Evolutionary conservation across 805 yeast species (phyloP).

Genomic region (Kluyveromyces aestuarii): DNA sequence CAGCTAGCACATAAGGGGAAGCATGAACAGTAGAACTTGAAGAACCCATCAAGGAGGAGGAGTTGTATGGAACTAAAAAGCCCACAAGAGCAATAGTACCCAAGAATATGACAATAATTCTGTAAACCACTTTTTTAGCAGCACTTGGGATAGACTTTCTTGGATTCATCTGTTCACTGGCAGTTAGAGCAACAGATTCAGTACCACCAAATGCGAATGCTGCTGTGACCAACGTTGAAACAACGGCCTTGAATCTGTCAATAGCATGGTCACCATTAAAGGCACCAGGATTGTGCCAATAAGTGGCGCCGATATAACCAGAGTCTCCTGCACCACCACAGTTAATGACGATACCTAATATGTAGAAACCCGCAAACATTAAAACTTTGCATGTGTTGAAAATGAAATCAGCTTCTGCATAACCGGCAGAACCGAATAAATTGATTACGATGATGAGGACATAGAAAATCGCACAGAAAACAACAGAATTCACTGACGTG

Average conservation of each 20-base stretch:
- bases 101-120: constrained; percentile 43
- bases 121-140: constrained; percentile 46
- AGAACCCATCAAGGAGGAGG: constrained; percentile 36
- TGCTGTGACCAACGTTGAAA: constrained; percentile 43
- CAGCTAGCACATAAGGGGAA: constrained; percentile 65
- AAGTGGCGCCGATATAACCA: constrained; percentile 42
- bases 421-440: constrained; percentile 46
- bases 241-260: constrained; percentile 47
- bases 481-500: constrained; percentile 43
- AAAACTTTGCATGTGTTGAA: constrained; percentile 58
- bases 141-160: constrained; percentile 48
- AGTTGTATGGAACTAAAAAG: constrained; percentile 44
- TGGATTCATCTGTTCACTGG: constrained; percentile 49
- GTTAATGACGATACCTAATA: constrained; percentile 39
- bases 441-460: constrained; percentile 37
- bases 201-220: constrained; percentile 57
- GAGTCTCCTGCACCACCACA: constrained; percentile 34
- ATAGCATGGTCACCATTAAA: constrained; percentile 30
- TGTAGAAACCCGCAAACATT: constrained; percentile 50
- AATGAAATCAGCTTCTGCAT: constrained; percentile 56
- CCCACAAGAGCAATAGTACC: constrained; percentile 40
- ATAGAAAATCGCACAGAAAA: constrained; percentile 46
- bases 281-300: constrained; percentile 49
- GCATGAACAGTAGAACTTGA: constrained; percentile 39
- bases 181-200: constrained; percentile 50